Percentiles rank a stretch among this genome's conserved stretches.
phyloP scores from a whole-genome alignment of 164 flowering plant genomes.

The Chimonanthus salicifolius region DNA sequence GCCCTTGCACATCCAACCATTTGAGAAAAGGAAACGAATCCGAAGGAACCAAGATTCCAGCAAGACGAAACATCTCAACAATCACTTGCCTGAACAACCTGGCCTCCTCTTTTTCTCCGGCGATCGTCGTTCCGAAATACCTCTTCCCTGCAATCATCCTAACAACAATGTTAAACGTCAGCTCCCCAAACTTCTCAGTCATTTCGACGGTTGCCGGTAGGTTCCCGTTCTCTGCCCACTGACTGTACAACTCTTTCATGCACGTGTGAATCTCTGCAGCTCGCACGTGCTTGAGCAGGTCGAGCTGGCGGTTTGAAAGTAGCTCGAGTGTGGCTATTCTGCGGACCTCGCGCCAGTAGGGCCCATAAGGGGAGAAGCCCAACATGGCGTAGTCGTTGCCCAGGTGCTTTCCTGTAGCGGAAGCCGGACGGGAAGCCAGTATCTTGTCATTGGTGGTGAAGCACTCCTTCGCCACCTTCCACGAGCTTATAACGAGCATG shows the following conservation, averaged over 20 bases:
- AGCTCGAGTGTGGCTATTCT: background rate
- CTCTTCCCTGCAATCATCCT: constrained; percentile 40
- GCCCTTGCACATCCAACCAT: constrained; percentile 5
- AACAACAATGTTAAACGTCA: background rate
- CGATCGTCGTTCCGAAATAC: constrained; percentile 16
- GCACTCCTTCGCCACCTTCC: constrained; percentile 16
- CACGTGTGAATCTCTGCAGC: background rate
- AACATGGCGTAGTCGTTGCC: constrained; percentile 9
- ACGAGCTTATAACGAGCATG: constrained; percentile 11
- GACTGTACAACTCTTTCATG: background rate
- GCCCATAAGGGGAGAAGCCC: constrained; percentile 9
- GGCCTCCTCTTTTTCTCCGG: background rate
- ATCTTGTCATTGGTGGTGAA: constrained; percentile 14
- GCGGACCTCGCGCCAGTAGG: constrained; percentile 2
- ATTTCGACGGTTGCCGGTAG: background rate
- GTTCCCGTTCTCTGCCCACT: background rate
- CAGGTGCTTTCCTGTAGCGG: constrained; percentile 6
- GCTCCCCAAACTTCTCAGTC: background rate
- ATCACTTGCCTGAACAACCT: constrained; percentile 1
- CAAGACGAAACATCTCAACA: background rate
- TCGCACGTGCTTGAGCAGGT: background rate
- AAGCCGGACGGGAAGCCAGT: background rate
- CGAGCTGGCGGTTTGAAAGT: background rate
- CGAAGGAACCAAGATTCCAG: background rate
- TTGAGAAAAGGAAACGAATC: constrained; percentile 9